Base-by-base conservation (phyloP, 2,329 filamentous ascomycete genomes). In the Dothistroma pini region DNA sequence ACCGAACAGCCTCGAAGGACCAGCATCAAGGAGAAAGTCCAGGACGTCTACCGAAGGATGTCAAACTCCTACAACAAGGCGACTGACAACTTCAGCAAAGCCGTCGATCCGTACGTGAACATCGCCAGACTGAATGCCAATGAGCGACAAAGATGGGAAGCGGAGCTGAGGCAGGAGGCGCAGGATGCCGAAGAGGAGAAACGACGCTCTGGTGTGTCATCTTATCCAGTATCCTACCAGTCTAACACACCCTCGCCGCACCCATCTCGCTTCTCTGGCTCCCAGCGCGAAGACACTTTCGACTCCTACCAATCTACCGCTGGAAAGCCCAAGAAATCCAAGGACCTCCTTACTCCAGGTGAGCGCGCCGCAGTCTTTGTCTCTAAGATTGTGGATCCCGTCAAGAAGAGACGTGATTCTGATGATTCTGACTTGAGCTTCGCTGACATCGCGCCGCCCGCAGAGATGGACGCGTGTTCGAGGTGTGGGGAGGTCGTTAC, bases 371-470 rank as follows among this genome's bases (percentile, higher is more conserved):
- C 59, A 31, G 53, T 56, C 54, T 57, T 58, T n/a, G 29, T 64
- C 22, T 59, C 63, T 14, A 57, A 54, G 11, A 52, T 38, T 21
- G 32, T 62, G 11, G 65, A 65, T 50, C 56, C 55, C 56, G 52
- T 68, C 29, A 62, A 62, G 25, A 35, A 35, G 44, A 52, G 35
- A n/a, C 25, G 31, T 25, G 51, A 53, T 7, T 32, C 25, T 53
- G 51, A 32, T 35, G 63, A 64, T 54, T 61, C 57, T 47, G 64
- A 63, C 31, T 22, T 61, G 56, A 61, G 60, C 52, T 66, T 67
- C 44, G 65, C 66, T 63, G 66, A 67, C 60, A 58, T 57, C 57
- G 67, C 58, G 44, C 54, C 58, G 12, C 34, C 21, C 52, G 61
- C 55, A 16, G 57, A 55, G 14, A 54, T 64, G 54, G 60, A 66